Evolutionary conservation across 192 early-diverging fungal genomes (phyloP).

Genomic region (Linnemannia zychae): DNA sequence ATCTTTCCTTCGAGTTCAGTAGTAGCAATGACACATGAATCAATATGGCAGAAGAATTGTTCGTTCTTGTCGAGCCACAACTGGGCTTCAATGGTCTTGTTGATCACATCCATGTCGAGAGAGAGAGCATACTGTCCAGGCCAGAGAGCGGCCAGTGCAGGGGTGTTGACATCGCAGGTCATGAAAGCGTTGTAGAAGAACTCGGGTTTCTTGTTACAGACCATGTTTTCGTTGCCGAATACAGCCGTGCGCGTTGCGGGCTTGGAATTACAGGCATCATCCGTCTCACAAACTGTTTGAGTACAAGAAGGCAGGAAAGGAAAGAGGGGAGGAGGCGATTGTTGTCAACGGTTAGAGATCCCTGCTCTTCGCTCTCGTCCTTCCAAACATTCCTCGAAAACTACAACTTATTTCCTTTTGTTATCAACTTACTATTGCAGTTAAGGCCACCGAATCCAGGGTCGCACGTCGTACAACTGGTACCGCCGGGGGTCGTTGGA

Average conservation of each 20-base stretch:
- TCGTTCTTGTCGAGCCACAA: constrained; percentile 63
- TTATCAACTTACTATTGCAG: constrained; percentile 59
- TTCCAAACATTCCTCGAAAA: background rate
- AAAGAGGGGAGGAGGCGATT: background rate
- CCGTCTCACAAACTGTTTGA: constrained; percentile 55
- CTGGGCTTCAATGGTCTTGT: constrained; percentile 45
- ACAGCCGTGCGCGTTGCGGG: constrained; percentile 28
- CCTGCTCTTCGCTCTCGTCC: background rate
- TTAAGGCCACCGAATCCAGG: constrained; percentile 69
- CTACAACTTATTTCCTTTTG: background rate
- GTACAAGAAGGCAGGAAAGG: too few species aligned
- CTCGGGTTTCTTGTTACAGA: constrained; percentile 66
- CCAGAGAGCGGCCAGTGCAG: constrained; percentile 56
- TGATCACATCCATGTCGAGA: constrained; percentile 48
- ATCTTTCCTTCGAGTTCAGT: constrained; percentile 19
- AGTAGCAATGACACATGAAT: constrained; percentile 56
- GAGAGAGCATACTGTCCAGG: constrained; percentile 56
- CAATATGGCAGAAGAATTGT: constrained; percentile 66
- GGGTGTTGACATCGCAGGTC: constrained; percentile 57
- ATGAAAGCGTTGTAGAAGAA: constrained; percentile 58
- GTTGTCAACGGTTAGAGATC: background rate
- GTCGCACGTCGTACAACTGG: constrained; percentile 56
- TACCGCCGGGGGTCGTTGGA: background rate
- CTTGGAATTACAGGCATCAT: constrained; percentile 57
- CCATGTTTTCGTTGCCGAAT: constrained; percentile 48